phyloP scores from a whole-genome alignment of 768 basidiomycete species.

The Boletus reticuloceps region DNA sequence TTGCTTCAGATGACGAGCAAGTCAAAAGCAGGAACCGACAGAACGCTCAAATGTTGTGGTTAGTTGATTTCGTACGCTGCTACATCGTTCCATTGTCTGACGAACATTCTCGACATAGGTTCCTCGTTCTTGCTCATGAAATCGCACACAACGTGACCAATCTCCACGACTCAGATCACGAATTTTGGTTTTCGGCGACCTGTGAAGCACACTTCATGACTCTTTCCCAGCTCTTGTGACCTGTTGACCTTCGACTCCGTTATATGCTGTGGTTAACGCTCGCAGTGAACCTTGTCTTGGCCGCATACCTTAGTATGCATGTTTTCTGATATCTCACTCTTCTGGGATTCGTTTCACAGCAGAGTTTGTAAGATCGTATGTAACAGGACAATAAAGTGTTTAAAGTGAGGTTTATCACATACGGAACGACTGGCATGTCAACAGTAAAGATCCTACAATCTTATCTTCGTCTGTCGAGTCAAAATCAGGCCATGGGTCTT shows the following conservation, averaged over 20 bases:
- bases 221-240: slow-evolving; percentile 28
- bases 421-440: too few relatives aligned
- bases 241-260: not conserved
- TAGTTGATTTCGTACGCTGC: too few relatives aligned
- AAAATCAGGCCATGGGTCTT: too few relatives aligned
- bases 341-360: too few relatives aligned
- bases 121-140: slow-evolving; percentile 85
- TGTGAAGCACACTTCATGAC: slow-evolving; percentile 59
- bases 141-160: slow-evolving; percentile 85
- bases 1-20: not conserved
- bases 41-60: not conserved
- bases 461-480: too few relatives aligned
- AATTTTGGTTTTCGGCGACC: slow-evolving; percentile 88
- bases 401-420: too few relatives aligned
- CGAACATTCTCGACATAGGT: slow-evolving; percentile 39
- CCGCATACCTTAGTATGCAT: not conserved
- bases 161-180: slow-evolving; percentile 82
- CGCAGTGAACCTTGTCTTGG: not conserved
- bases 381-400: too few relatives aligned
- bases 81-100: not conserved
- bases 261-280: not conserved
- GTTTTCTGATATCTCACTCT: too few relatives aligned
- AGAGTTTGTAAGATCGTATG: too few relatives aligned
- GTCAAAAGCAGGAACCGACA: not conserved
- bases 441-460: too few relatives aligned